Conservation (phyloP, 2,329 filamentous ascomycete species). For the Colletotrichum liriopes region DNA sequence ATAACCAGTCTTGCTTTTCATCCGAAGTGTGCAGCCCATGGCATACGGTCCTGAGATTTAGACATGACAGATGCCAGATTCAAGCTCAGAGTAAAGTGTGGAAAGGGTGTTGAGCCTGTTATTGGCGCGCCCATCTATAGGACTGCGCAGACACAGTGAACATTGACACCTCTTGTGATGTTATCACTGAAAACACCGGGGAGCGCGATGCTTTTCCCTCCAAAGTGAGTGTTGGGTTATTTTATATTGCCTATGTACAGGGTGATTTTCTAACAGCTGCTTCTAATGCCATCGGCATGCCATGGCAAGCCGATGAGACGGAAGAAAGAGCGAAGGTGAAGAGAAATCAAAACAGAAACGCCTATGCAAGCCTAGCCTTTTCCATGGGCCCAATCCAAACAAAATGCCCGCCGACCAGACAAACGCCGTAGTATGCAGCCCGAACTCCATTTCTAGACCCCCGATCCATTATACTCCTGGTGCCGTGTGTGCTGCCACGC, state of each 20-base stretch:
- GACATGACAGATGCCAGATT: too few species aligned
- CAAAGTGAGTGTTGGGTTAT: background rate
- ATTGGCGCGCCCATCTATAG: too few species aligned
- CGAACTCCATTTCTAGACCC: background rate
- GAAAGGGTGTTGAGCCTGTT: too few species aligned
- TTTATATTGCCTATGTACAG: background rate
- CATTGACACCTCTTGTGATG: too few species aligned
- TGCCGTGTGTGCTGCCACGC: background rate
- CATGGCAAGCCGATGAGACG: background rate
- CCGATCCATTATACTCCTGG: background rate
- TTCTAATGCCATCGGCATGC: background rate
- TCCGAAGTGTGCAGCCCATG: too few species aligned
- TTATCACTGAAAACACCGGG: background rate
- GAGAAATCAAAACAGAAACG: background rate
- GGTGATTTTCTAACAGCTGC: background rate
- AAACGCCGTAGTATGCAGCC: constrained; percentile 6
- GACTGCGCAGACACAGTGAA: background rate
- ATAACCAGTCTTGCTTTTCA: too few species aligned
- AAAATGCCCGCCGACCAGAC: constrained; percentile 12
- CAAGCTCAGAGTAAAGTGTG: too few species aligned
- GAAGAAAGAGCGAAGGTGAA: background rate
- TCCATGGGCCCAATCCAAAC: background rate
- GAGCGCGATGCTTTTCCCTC: background rate
- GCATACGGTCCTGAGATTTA: too few species aligned
- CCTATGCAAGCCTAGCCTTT: background rate